phyloP scores from a whole-genome alignment of 768 basidiomycete species.

The Hebeloma cylindrosporum region DNA sequence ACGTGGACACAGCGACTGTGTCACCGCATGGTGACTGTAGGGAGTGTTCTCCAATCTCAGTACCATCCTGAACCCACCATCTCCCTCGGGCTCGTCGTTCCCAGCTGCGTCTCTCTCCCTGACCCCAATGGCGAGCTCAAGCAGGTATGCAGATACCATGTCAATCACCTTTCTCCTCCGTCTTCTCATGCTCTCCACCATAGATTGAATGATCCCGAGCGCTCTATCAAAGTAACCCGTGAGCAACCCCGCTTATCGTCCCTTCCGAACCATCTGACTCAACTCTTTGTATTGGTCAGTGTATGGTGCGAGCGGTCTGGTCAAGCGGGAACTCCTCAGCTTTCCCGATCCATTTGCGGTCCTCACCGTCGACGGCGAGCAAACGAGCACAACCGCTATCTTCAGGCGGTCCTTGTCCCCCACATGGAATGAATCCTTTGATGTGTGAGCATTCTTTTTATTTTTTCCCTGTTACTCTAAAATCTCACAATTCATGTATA shows the following conservation, averaged over 20 bases:
- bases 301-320: conserved; percentile 71
- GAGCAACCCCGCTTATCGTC: conserved; percentile 21
- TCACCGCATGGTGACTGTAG: conserved; percentile 10
- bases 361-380: conserved; percentile 81
- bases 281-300: conserved; percentile 41
- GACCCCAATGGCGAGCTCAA: conserved; percentile 28
- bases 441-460: conserved; percentile 56
- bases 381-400: conserved; percentile 75
- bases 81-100: neutral
- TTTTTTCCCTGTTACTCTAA: conserved; percentile 14
- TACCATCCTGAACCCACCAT: conserved; percentile 4
- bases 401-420: conserved; percentile 69
- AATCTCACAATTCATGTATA: conserved; percentile 27
- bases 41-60: conserved; percentile 6
- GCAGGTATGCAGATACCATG: conserved; percentile 39
- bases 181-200: conserved; percentile 13
- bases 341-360: conserved; percentile 90
- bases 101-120: neutral
- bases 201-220: conserved; percentile 50
- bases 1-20: conserved; percentile 7
- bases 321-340: conserved; percentile 75
- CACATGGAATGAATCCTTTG: conserved; percentile 84
- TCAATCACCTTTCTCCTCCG: conserved; percentile 2
- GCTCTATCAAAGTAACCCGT: conserved; percentile 52
- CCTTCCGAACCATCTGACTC: conserved; percentile 3